phyloP scores from a whole-genome alignment of 2,329 filamentous ascomycete genomes.

The Trichoderma arundinaceum region DNA sequence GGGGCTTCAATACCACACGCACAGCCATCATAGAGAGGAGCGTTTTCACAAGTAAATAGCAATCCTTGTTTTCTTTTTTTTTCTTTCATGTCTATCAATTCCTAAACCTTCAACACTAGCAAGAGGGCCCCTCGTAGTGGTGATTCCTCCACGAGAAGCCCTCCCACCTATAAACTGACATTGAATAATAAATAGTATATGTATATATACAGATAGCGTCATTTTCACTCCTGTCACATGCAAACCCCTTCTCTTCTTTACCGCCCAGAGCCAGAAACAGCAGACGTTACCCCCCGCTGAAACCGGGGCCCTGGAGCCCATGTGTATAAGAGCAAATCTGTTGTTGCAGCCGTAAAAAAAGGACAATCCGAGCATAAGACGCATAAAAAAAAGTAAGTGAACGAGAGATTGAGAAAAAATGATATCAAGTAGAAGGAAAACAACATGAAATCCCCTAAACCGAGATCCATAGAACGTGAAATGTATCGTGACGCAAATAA shows the following conservation, averaged over 20 bases:
- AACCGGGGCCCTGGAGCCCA: constrained; percentile 32
- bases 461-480: constrained; percentile 36
- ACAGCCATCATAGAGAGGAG: background rate
- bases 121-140: background rate
- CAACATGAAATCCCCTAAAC: constrained; percentile 36
- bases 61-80: constrained; percentile 4
- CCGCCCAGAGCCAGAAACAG: constrained; percentile 11
- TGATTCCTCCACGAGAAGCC: background rate
- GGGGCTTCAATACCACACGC: background rate
- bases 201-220: constrained; percentile 31
- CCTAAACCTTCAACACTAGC: constrained; percentile 12
- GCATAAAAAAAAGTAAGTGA: constrained; percentile 14
- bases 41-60: background rate
- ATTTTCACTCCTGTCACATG: constrained; percentile 28
- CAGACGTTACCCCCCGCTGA: constrained; percentile 8
- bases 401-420: constrained; percentile 19
- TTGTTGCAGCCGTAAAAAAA: constrained; percentile 38
- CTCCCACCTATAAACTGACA: constrained; percentile 8
- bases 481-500: constrained; percentile 32
- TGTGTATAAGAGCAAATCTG: constrained; percentile 39
- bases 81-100: constrained; percentile 27
- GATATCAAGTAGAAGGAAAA: constrained; percentile 22
- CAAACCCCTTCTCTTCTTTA: constrained; percentile 27
- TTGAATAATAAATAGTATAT: constrained; percentile 27
- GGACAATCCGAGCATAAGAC: constrained; percentile 28